Evolutionary conservation across 805 yeast species (phyloP), one percentile per base, ranked within the genome.

Genomic region (Metschnikowia dekortorum): DNA sequence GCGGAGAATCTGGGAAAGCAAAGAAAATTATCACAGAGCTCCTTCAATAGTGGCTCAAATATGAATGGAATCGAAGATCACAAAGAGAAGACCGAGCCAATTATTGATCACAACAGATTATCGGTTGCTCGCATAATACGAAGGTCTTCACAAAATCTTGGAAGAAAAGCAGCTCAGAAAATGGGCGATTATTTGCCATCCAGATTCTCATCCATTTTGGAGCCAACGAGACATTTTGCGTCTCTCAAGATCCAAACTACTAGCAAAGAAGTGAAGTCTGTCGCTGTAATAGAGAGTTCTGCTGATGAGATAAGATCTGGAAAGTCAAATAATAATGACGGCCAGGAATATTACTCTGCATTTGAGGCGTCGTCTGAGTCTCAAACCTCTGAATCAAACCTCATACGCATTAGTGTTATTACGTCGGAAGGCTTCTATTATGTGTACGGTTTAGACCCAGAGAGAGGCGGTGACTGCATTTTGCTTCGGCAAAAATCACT

Each of bases 201-300:
- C 10, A 82, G 87, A 48, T 83, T 91, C 37, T 81, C 89, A 9
- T 87, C 96, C 2, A 84, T 91, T 51, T 71, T 91, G 59, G 97
- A 91, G 61, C 95, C 97, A 11, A 81, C 87, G 22, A 78, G 99
- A 54, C 96, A 91, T 62, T 94, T 89, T 75, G 97, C 98, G 0
- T 87, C 83, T 47, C 75, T 92, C 56, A 90, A 88, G 64, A 76
- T 92, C 18, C 69, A 63, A 41, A 61, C 71, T n/a, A 53, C 62
- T 22, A 66, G 68, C 29, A 70, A 69, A 51, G 76, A 73, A 53
- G 70, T 71, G 35, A 71, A 69, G 52, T 63, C 81, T 52, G 59
- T 72, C 51, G 72, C 78, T 6, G 80, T 81, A 2, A 77, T 84
- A 53, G 67, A 60, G 44, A 67, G 57, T 46, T 70, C 65, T 29